Evolutionary conservation across 495 filamentous ascomycete genomes (phyloP), one percentile per base, ranked within the genome.

Genomic region (Venustampulla echinocandica): DNA sequence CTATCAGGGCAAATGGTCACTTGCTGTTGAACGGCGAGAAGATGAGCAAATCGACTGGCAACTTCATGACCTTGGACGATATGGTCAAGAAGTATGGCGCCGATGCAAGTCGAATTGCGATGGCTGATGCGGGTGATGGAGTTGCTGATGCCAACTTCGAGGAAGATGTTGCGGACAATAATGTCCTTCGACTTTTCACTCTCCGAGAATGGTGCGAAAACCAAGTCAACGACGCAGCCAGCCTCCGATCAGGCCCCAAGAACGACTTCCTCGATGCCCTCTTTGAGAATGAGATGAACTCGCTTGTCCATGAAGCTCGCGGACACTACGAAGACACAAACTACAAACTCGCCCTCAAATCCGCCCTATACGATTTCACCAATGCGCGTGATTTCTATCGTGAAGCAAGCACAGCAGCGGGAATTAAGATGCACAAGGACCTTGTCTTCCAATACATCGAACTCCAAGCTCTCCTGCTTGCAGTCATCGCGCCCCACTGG

Each of bases 111-210:
- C 74, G 90, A 60, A 84, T 98, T 50, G 88, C 90, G 6, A 80
- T 98, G 45, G 89, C 90, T 23, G 92, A 98, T 67, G 88, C 87
- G 14, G 92, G 92, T 55, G 92, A 98, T 64, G 85, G 86, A 44
- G 85, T 96, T 45, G 81, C 88, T 48, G 92, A 98, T 67, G 90
- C 92, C 45, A 99, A 99, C 69, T 94, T 99, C 56, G 92, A 95
- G 54, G 92, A 99, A 69, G 75, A 80, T 52, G 89, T 95, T 21
- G 90, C 90, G 32, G 88, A 95, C 64, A 84, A 80, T 60, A 90
- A 80, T 56, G 92, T 96, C 56, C 73, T 97, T 47, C 76, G 87
- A 55, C 74, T 96, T 23, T 85, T 79, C 63, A 88, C 81, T 47
- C 75, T 96, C 43, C 84, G 84, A 66, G 83, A 93, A 58, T 97